Percentiles rank a stretch among this genome's conserved stretches.
phyloP scores from a whole-genome alignment of 306 rosid genomes.

The Vigna reflexopilosa region DNA sequence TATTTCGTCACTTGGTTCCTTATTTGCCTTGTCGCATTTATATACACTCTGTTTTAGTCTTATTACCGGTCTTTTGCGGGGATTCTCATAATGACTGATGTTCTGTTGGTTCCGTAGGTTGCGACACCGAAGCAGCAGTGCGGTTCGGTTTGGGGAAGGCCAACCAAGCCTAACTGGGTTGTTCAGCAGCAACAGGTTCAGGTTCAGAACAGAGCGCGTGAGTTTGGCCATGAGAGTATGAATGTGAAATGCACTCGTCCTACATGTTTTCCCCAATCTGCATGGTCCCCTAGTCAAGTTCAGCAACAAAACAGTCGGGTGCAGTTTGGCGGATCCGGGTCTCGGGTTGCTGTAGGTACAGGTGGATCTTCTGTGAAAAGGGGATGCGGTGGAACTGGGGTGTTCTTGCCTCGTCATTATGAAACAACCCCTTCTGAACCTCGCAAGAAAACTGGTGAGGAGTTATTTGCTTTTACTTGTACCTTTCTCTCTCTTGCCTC shows the following conservation, averaged over 20 bases:
- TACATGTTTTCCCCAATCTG: slow-evolving; percentile 44
- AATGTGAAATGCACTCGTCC: slow-evolving; percentile 42
- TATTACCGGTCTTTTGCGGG: neutral
- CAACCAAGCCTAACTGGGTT: slow-evolving; percentile 47
- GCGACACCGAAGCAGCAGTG: slow-evolving; percentile 44
- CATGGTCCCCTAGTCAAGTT: slow-evolving; percentile 50
- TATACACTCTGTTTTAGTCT: neutral
- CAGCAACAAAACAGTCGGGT: slow-evolving; percentile 47
- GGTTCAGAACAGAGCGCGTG: slow-evolving; percentile 53
- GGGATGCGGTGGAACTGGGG: slow-evolving; percentile 79
- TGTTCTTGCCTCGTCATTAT: slow-evolving; percentile 83
- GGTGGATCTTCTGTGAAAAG: slow-evolving; percentile 58
- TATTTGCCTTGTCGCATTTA: neutral
- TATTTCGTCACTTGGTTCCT: neutral
- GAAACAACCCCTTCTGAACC: slow-evolving; percentile 49
- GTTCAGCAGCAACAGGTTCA: slow-evolving; percentile 53
- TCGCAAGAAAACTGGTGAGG: slow-evolving; percentile 62
- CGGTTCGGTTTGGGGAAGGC: slow-evolving; percentile 51
- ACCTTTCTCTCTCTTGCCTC: neutral
- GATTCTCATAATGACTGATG: neutral
- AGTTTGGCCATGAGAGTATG: slow-evolving; percentile 34
- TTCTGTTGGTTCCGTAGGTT: slow-evolving; percentile 40
- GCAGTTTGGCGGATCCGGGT: slow-evolving; percentile 36
- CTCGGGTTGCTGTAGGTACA: slow-evolving; percentile 9
- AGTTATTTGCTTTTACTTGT: neutral